Percentiles rank a stretch among this genome's conserved stretches.
phyloP scores from a whole-genome alignment of 768 basidiomycete species.

The Trametes sanguinea region DNA sequence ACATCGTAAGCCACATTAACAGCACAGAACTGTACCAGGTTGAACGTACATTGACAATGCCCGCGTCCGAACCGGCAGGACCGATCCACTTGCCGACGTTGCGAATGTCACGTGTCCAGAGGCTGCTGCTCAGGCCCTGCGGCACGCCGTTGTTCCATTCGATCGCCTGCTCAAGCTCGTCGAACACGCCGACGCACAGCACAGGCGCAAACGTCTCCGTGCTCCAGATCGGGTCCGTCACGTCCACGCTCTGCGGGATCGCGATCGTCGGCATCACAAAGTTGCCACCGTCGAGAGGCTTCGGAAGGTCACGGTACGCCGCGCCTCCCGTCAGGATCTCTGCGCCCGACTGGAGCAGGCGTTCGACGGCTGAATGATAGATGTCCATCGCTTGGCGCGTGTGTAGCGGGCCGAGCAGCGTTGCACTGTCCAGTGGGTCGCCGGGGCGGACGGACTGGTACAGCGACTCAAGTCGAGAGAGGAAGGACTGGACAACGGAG shows the following conservation, averaged over 20 bases:
- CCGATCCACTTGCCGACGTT: slow-evolving; percentile 93
- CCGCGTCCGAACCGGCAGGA: slow-evolving; percentile 84
- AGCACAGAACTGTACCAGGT: background rate
- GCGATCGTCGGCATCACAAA: slow-evolving; percentile 90
- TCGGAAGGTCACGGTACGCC: slow-evolving; percentile 42
- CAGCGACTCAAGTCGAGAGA: slow-evolving; percentile 69
- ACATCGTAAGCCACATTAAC: background rate
- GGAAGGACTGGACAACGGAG: slow-evolving; percentile 72
- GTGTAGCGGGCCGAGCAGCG: slow-evolving; percentile 88
- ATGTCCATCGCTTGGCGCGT: slow-evolving; percentile 62
- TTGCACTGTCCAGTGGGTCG: slow-evolving; percentile 76
- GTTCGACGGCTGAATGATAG: slow-evolving; percentile 63
- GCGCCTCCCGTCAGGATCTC: slow-evolving; percentile 77
- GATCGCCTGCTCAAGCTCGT: slow-evolving; percentile 84
- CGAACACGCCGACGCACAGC: slow-evolving; percentile 82
- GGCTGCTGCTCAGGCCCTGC: slow-evolving; percentile 84
- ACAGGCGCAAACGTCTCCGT: slow-evolving; percentile 90
- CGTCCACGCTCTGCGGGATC: slow-evolving; percentile 58
- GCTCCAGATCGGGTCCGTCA: slow-evolving; percentile 64
- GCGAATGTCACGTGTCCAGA: slow-evolving; percentile 86
- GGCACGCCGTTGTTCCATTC: slow-evolving; percentile 88
- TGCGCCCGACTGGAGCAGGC: slow-evolving; percentile 65
- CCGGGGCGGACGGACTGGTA: slow-evolving; percentile 76
- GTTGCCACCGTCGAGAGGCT: slow-evolving; percentile 66
- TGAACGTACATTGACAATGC: slow-evolving; percentile 82